These are phyloP conservation scores for Durusdinium trenchii DNA, from an alignment of 73 alveolate genomes.

Conservation along the genomic window DNA sequence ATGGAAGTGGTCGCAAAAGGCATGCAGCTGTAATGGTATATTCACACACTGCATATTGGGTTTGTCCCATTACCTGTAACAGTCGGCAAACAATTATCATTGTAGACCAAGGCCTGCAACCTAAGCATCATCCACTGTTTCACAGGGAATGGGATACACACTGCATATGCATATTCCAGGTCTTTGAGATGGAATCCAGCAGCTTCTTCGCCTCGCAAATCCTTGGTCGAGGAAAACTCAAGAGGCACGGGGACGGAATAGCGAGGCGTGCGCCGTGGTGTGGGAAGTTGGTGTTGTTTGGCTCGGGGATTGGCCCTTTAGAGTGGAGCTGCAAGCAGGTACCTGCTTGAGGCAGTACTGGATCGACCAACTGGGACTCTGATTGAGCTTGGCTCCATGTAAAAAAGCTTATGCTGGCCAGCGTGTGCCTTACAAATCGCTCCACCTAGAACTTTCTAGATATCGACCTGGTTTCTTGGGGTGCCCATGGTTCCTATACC, in stretches of 20 bases:
- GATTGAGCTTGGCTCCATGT: background rate
- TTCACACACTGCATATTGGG: too few relatives aligned
- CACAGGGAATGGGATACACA: background rate
- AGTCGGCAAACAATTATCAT: too few relatives aligned
- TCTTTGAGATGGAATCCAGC: slow-evolving; percentile 74
- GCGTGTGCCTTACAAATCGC: background rate
- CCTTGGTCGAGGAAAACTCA: slow-evolving; percentile 52
- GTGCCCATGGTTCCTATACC: too few relatives aligned
- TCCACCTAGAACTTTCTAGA: background rate
- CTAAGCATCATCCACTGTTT: too few relatives aligned
- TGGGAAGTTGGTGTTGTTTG: too few relatives aligned
- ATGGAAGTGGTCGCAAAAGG: too few relatives aligned
- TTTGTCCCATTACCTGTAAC: too few relatives aligned
- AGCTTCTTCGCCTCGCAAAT: slow-evolving; percentile 77
- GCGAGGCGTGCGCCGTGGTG: too few relatives aligned
- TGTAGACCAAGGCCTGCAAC: too few relatives aligned
- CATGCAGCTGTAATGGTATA: too few relatives aligned
- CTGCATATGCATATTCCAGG: background rate
- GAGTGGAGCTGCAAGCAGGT: background rate
- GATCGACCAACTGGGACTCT: background rate
- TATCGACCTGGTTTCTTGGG: background rate
- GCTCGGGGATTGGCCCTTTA: too few relatives aligned
- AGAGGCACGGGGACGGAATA: background rate
- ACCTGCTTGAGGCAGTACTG: background rate
- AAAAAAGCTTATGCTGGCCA: background rate